A percentile compares a stretch with the other conserved stretches of the same genome.
These are phyloP conservation scores for Endotrypanum monterogeii DNA, from an alignment of 208 protist species.

Conservation along the genomic window DNA sequence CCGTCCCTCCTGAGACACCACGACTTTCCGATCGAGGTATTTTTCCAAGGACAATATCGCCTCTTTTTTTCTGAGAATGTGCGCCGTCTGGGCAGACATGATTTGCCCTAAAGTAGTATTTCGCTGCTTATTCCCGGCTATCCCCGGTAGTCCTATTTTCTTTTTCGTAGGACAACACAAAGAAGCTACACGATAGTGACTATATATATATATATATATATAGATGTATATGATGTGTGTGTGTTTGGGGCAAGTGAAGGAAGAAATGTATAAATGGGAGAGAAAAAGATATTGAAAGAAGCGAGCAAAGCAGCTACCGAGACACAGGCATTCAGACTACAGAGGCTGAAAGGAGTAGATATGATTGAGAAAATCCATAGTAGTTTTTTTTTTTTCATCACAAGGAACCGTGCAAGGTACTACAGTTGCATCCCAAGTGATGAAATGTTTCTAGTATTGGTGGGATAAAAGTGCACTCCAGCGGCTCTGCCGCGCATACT, in stretches of 20 bases:
- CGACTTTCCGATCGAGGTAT: constrained; percentile 76
- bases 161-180: no score
- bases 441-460: neutral
- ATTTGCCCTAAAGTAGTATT: no score
- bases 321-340: no score
- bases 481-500: neutral
- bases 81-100: constrained; percentile 72
- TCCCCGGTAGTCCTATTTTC: neutral
- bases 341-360: neutral
- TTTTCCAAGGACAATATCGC: constrained; percentile 72
- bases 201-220: neutral
- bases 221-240: neutral
- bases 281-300: neutral
- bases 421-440: no score
- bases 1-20: constrained; percentile 35
- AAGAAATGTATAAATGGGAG: neutral
- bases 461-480: neutral
- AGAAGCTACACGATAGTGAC: no score
- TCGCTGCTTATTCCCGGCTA: no score
- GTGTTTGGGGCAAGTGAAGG: neutral
- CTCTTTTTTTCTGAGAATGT: constrained; percentile 83
- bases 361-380: no score
- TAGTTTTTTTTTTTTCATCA: no score
- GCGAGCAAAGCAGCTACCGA: neutral
- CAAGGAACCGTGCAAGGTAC: no score